Conservation (phyloP, 768 basidiomycete species). For the Hirschioporus abietinus region DNA sequence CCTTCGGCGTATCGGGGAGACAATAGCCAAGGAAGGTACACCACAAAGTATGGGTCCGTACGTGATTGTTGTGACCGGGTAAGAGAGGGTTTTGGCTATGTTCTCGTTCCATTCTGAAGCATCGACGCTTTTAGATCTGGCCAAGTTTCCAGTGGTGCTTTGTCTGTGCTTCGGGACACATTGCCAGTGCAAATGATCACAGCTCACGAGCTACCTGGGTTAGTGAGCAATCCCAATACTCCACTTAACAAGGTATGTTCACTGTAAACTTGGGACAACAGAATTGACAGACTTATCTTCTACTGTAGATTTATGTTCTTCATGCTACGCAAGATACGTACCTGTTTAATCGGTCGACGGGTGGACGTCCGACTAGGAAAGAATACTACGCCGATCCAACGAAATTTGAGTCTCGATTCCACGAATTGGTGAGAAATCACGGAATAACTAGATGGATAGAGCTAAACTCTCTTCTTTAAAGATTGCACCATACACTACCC, state of each 20-base stretch:
- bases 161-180: slow-evolving; percentile 59
- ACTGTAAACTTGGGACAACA: neutral
- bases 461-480: slow-evolving; percentile 22
- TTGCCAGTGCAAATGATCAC: slow-evolving; percentile 58
- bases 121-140: slow-evolving; percentile 48
- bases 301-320: slow-evolving; percentile 63
- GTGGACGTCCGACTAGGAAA: slow-evolving; percentile 49
- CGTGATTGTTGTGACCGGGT: slow-evolving; percentile 83
- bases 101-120: slow-evolving; percentile 1
- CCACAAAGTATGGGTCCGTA: slow-evolving; percentile 68
- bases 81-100: slow-evolving; percentile 16
- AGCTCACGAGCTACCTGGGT: slow-evolving; percentile 21
- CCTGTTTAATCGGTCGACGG: slow-evolving; percentile 47
- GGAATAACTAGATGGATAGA: neutral
- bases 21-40: slow-evolving; percentile 52
- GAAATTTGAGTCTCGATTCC: slow-evolving; percentile 62
- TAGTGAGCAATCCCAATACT: slow-evolving; percentile 35
- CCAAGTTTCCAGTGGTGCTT: slow-evolving; percentile 74
- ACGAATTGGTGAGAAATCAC: slow-evolving; percentile 40
- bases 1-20: slow-evolving; percentile 51
- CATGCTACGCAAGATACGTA: slow-evolving; percentile 70
- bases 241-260: slow-evolving; percentile 50
- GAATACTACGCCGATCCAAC: slow-evolving; percentile 74
- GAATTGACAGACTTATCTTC: neutral
- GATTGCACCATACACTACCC: slow-evolving; percentile 81